Base-by-base conservation (phyloP, 306 rosid genomes). In the Vachellia collinsii region DNA sequence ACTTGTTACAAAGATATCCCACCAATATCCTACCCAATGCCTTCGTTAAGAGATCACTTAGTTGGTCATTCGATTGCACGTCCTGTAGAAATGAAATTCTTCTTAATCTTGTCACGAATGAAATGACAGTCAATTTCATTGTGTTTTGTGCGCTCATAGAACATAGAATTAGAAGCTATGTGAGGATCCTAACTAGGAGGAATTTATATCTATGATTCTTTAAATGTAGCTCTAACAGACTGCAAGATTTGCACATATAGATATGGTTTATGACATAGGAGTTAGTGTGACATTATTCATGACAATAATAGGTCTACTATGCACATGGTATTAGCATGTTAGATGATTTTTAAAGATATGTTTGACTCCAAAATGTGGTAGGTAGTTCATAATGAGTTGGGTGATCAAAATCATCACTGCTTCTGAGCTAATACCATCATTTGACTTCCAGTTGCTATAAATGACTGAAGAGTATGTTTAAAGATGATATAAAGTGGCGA, bases 281-380 rank as follows among this genome's bases (percentile, higher is more conserved):
- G 37, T 58, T 63, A 34, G 53, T 80, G 19, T 71, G 58, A 76
- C 58, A 71, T 70, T 64, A 39, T 71, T 54, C 65, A 14, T 70
- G 58, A 41, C 12, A 34, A 36, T 44, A 0, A 8, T 39, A 38
- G 68, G 36, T 67, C 14, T 67, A 39, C 50, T 41, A 14, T 17
- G 47, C 59, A 17, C 43, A 34, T 39, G 3, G 11, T 39, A 39
- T 66, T 39, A 37, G 46, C 43, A 19, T 66, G 47, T 65, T 65
- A 42, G 16, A 37, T 38, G 48, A 39, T n/a, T 44, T 68, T 68
- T n/a, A 4, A 20, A 63, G 43, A 12, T 11, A 13, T 19, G 5
- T 68, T 6, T 16, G 14, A 14, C 29, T 47, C 22, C 51, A 77
- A 63, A 65, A 47, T 66, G 29, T 71, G 47, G 38, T 37, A 43